Base-by-base conservation (phyloP, 2,329 filamentous ascomycete genomes). In the Colletotrichum theobromicola region DNA sequence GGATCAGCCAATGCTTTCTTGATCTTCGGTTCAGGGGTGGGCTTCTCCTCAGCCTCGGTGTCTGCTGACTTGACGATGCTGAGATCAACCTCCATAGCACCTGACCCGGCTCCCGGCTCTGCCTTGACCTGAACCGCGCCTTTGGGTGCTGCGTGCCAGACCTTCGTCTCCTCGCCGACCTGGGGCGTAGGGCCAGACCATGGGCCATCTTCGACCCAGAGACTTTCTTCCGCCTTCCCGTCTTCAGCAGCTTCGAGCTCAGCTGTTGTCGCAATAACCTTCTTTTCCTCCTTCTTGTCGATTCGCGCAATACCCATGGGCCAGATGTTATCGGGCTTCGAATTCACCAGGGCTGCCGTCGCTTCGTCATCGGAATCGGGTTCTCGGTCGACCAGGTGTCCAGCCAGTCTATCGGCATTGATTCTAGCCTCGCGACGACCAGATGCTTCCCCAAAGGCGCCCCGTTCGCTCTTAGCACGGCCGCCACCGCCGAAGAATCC, bases 271-370 rank as follows among this genome's bases (percentile, higher is more conserved):
- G 89, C 87, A 62, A 91, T 87, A 67, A 88, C 84, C 34, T 90
- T 81, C n/a, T 86, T 88, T 28, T 87, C 83, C 18, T 90, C 88
- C 79, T 90, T 88, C 77, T 90, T 88, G 76, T 90, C 87, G 74
- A 85, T 84, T 75, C 90, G 86, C 76, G 87, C 85, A 76, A 92
- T 90, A 63, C 89, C 89, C 83, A 91, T 88, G 18, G 90, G 90
- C 77, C 91, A 83, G 24, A 86, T 79, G 65, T 68, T 70, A 37
- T 67, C 71, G 21, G 76, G 76, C 35, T 77, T 74, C 28, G 68
- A 55, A 37, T 66, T 63, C 34, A 77, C 76, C 13, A 77, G 60
- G 24, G 74, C 74, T 26, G 70, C 70, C 21, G 77, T 77, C 80
- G 77, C 78, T 80, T 75, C 76, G 74, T 79, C 60, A 30, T 75